Evolutionary conservation across 2,329 filamentous ascomycete genomes (phyloP).

Genomic region (Tolypocladium capitatum): DNA sequence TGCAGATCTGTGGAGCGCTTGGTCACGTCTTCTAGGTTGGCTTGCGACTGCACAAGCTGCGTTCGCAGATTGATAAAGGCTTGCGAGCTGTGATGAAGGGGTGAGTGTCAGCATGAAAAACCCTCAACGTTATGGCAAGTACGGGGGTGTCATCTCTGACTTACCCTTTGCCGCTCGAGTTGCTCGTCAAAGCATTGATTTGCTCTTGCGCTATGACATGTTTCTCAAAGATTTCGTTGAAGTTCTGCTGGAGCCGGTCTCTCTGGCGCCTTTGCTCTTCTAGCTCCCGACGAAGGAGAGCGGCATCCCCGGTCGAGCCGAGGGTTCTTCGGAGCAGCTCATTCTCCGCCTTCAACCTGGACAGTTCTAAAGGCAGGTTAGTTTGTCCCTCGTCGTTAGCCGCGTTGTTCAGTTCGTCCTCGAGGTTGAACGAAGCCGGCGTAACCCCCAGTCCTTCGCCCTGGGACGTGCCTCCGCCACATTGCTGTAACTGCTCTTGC

Average conservation of each 20-base stretch:
- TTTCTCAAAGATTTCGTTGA: slow-evolving; percentile 45
- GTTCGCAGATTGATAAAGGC: slow-evolving; percentile 38
- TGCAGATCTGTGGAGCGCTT: slow-evolving; percentile 30
- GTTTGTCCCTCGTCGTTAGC: slow-evolving; percentile 22
- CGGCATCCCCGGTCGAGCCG: slow-evolving; percentile 39
- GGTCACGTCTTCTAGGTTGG: slow-evolving; percentile 34
- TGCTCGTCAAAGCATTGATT: slow-evolving; percentile 38
- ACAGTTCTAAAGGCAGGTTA: slow-evolving; percentile 37
- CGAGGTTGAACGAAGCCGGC: slow-evolving; percentile 30
- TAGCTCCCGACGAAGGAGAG: slow-evolving; percentile 39
- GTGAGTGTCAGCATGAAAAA: slow-evolving; percentile 25
- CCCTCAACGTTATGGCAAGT: background rate
- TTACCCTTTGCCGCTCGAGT: slow-evolving; percentile 42
- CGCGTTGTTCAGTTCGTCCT: slow-evolving; percentile 45
- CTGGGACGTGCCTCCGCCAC: slow-evolving; percentile 11
- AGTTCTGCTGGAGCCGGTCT: slow-evolving; percentile 38
- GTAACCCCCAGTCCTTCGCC: slow-evolving; percentile 7
- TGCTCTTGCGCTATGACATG: slow-evolving; percentile 44
- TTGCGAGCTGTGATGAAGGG: slow-evolving; percentile 33
- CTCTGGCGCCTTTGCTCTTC: slow-evolving; percentile 38
- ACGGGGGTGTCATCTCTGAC: slow-evolving; percentile 18
- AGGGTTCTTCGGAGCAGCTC: slow-evolving; percentile 41
- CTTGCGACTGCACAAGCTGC: slow-evolving; percentile 28
- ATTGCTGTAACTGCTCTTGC: slow-evolving; percentile 41
- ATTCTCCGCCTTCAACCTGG: slow-evolving; percentile 49